Conservation (phyloP, 306 rosid genomes). For the Cyamopsis tetragonoloba region DNA sequence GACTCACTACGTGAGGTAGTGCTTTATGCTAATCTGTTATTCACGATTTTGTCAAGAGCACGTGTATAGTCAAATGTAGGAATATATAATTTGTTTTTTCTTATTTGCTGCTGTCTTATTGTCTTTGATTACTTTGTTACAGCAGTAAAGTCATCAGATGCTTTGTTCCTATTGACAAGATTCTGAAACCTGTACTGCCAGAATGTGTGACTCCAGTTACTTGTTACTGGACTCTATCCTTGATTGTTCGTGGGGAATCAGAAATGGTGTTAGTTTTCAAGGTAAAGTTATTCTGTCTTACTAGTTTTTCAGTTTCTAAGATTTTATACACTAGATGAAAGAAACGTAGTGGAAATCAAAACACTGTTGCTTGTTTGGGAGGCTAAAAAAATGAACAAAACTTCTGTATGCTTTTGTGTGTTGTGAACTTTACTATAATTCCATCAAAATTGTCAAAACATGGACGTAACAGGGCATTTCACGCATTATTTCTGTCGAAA, state of each 20-base stretch:
- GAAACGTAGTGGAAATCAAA: neutral
- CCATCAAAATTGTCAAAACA: too few species aligned
- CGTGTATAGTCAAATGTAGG: neutral
- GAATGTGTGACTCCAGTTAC: conserved; percentile 92
- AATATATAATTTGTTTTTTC: neutral
- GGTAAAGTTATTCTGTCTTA: conserved; percentile 35
- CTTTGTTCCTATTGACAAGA: conserved; percentile 75
- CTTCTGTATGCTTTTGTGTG: too few species aligned
- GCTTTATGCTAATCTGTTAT: neutral
- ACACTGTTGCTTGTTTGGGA: neutral
- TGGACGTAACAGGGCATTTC: too few species aligned
- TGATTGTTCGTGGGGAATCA: conserved; percentile 59
- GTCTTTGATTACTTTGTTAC: conserved; percentile 6
- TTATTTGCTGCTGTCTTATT: neutral
- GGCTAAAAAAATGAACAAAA: neutral
- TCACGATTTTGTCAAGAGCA: neutral
- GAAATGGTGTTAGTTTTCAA: conserved; percentile 64
- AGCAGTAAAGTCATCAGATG: conserved; percentile 63
- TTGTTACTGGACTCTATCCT: conserved; percentile 82
- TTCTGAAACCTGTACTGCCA: conserved; percentile 66
- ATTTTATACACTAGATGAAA: neutral
- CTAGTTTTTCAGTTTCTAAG: neutral
- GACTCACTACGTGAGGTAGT: conserved; percentile 68
- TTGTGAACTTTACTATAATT: too few species aligned
- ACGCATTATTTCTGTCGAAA: too few species aligned